phyloP scores from a whole-genome alignment of 2,329 filamentous ascomycete species.

The Phoma herbarum region DNA sequence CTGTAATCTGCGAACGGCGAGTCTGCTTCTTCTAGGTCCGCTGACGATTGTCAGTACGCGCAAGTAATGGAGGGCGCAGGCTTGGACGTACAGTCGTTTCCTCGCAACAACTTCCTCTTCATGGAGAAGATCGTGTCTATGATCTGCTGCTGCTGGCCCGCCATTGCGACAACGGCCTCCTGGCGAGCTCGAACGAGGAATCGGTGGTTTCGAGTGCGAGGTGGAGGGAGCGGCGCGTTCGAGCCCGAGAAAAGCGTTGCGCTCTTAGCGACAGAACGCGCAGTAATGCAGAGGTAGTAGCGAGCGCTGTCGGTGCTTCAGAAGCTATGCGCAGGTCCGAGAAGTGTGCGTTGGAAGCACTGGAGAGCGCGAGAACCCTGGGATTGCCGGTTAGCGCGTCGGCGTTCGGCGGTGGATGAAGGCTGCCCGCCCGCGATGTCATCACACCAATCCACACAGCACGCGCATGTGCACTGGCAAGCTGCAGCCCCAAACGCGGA shows the following conservation, averaged over 20 bases:
- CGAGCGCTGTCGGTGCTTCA: not conserved
- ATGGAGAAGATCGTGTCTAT: constrained; percentile 52
- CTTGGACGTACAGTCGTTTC: constrained; percentile 44
- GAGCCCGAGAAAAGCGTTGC: not conserved
- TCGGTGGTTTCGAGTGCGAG: constrained; percentile 12
- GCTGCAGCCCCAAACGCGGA: constrained; percentile 16
- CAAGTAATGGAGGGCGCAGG: not conserved
- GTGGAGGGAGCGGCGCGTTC: constrained; percentile 1
- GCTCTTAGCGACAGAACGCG: not conserved
- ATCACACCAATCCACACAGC: constrained; percentile 8
- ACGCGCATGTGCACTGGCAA: constrained; percentile 15
- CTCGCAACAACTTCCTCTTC: constrained; percentile 49
- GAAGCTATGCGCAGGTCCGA: constrained; percentile 13
- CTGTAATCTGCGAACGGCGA: constrained; percentile 76
- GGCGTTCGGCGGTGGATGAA: constrained; percentile 7
- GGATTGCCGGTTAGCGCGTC: constrained; percentile 22
- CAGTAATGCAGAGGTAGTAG: not conserved
- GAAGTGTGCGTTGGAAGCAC: constrained; percentile 16
- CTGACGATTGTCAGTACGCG: constrained; percentile 55
- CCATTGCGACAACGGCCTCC: constrained; percentile 42
- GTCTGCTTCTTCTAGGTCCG: constrained; percentile 79
- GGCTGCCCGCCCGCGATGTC: constrained; percentile 16
- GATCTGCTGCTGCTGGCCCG: constrained; percentile 53
- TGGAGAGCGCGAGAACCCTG: constrained; percentile 19
- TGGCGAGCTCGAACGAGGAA: constrained; percentile 30